These are phyloP conservation scores for Dentipellis sp. DNA, from an alignment of 768 basidiomycete species.

Conservation along the genomic window DNA sequence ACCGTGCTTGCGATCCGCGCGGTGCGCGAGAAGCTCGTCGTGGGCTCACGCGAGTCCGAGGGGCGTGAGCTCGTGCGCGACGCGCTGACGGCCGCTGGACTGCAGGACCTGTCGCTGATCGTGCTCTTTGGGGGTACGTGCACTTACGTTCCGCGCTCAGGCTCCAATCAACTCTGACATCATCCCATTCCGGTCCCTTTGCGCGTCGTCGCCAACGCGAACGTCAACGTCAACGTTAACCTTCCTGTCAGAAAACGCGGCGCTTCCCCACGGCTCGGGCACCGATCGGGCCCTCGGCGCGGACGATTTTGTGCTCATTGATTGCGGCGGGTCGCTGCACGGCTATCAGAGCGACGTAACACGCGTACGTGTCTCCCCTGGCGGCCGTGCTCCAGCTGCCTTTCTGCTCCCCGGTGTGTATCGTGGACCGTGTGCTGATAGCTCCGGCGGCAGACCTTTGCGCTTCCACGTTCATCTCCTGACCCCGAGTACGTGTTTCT, in stretches of 20 bases:
- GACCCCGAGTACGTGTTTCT: slow-evolving; percentile 31
- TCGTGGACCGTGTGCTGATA: neutral
- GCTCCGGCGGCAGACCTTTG: slow-evolving; percentile 44
- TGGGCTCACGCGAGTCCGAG: slow-evolving; percentile 73
- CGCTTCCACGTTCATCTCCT: slow-evolving; percentile 46
- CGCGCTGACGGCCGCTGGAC: slow-evolving; percentile 49
- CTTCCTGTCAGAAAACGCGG: slow-evolving; percentile 59
- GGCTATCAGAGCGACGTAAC: slow-evolving; percentile 78
- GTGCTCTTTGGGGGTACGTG: slow-evolving; percentile 71
- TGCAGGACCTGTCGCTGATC: slow-evolving; percentile 48
- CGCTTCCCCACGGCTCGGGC: slow-evolving; percentile 76
- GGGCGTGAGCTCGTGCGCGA: slow-evolving; percentile 47
- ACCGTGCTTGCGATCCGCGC: slow-evolving; percentile 67
- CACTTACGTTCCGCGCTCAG: neutral
- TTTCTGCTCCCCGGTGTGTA: neutral
- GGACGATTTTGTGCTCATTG: slow-evolving; percentile 66
- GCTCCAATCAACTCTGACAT: neutral
- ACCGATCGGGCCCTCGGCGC: slow-evolving; percentile 50
- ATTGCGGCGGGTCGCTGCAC: slow-evolving; percentile 60
- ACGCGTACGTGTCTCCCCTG: slow-evolving; percentile 36
- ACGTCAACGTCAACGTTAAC: neutral
- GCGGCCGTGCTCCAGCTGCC: neutral
- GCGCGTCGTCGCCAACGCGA: no score
- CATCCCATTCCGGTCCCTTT: neutral
- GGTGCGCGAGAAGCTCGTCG: slow-evolving; percentile 46